These are phyloP conservation scores for Letharia columbiana DNA, from an alignment of 495 filamentous ascomycete genomes.

Conservation along the genomic window DNA sequence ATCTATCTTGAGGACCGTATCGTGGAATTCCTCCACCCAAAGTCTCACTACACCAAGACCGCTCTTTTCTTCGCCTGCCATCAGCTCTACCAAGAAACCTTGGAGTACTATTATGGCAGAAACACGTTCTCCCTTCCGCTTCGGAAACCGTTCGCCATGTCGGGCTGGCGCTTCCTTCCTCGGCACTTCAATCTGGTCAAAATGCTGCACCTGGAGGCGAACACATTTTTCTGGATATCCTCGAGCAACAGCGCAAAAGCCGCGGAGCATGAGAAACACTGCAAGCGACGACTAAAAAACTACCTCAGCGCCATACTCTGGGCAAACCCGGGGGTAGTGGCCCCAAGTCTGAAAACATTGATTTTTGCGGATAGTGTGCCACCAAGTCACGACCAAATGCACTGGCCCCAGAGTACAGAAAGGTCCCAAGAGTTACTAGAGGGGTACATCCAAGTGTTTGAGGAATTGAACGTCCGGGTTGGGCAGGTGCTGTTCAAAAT, in stretches of 20 bases:
- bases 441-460: neutral
- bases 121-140: neutral
- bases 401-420: neutral
- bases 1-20: neutral
- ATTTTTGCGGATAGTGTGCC: neutral
- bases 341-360: neutral
- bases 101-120: slow-evolving; percentile 1
- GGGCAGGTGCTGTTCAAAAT: neutral
- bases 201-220: neutral
- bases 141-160: neutral
- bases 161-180: neutral
- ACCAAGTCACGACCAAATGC: neutral
- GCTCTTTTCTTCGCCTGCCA: slow-evolving; percentile 3
- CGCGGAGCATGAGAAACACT: neutral
- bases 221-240: neutral
- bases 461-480: neutral
- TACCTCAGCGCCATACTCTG: neutral
- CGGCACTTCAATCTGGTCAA: neutral
- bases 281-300: neutral
- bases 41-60: neutral
- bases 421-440: neutral
- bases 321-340: neutral
- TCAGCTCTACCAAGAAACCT: slow-evolving; percentile 2
- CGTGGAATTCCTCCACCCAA: neutral
- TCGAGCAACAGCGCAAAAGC: neutral